Evolutionary conservation across 768 basidiomycete genomes (phyloP), one percentile per base, ranked within the genome.

Genomic region (Mrakia frigida): DNA sequence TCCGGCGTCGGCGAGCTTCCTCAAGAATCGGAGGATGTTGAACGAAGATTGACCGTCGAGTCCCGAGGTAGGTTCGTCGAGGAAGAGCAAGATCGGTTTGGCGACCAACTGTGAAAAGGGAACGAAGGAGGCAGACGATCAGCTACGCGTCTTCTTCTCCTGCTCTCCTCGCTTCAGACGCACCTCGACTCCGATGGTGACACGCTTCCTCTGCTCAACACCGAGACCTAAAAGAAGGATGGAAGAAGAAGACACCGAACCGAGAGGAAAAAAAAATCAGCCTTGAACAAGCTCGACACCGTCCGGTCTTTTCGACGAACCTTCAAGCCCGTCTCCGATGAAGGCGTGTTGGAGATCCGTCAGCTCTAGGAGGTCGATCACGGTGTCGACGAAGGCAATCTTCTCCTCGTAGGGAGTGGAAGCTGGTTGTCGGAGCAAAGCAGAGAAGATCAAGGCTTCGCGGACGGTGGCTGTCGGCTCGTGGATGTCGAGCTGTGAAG

Each of bases 41-140:
- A 91, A 92, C 5, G 92, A 92, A 73, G 90, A 91, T 82, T 93
- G 92, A 6, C 92, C 92, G 82, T 93, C 92, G 75, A 87, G 81
- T 77, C 85, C 84, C 23, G 84, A 85, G 31, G 84, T 85, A 23
- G 84, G 84, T 74, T 86, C 86, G 79, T 89, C 90, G 78, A 84
- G 81, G 82, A 85, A 86, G 53, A 86, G 81, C 70, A 86, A 79
- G 25, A 85, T 83, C 18, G 85, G 85, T 79, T 85, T 85, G 73
- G 81, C 82, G n/a, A 83, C 83, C 59, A 83, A 80, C 78, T 56
- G 56, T 56, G 25, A 25, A 25, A 28, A 14, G 14, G 14, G n/a
- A 56, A 23, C 21, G 16, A 7, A 56, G 14, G 6, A n/a, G 14
- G 18, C 11, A 18, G n/a, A 9, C 4, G 5, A 25, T 3, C 10